phyloP scores from a whole-genome alignment of 345 rosid species.

The Arabis alpina region DNA sequence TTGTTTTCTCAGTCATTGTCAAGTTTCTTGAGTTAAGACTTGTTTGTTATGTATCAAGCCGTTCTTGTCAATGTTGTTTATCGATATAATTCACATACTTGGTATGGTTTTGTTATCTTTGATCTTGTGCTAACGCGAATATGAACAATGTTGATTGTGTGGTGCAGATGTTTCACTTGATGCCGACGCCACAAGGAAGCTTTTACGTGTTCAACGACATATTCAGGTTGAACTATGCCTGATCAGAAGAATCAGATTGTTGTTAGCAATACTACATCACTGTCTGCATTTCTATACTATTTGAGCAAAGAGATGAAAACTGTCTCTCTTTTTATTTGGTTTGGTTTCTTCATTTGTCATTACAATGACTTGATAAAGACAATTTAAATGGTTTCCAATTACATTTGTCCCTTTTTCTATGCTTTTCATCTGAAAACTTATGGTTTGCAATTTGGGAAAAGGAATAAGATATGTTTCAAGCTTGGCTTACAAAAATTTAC shows the following conservation, averaged over 20 bases:
- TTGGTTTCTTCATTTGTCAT: constrained; percentile 20
- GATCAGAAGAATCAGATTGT: constrained; percentile 41
- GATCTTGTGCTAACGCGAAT: constrained; percentile 14
- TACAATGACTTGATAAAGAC: constrained; percentile 10
- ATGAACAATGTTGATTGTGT: constrained; percentile 18
- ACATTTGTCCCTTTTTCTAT: no score
- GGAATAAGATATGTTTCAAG: no score
- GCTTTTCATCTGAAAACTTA: no score
- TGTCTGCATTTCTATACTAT: constrained; percentile 23
- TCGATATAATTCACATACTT: no score
- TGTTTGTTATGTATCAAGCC: not conserved
- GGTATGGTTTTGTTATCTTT: not conserved
- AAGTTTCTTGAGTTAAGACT: not conserved
- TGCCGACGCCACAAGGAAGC: constrained; percentile 96
- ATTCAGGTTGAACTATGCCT: constrained; percentile 97
- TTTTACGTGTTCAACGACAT: constrained; percentile 88
- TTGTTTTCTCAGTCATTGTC: not conserved
- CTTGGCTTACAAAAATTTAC: no score
- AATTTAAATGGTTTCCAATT: constrained; percentile 12
- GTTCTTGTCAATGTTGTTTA: constrained; percentile 1
- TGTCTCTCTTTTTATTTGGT: constrained; percentile 24
- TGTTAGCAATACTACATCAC: constrained; percentile 13
- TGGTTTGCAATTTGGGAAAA: no score
- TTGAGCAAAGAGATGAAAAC: constrained; percentile 7
- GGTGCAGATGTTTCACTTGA: constrained; percentile 94